Evolutionary conservation across 768 basidiomycete genomes (phyloP), one percentile per base, ranked within the genome.

Genomic region (Kwoniella heveanensis): DNA sequence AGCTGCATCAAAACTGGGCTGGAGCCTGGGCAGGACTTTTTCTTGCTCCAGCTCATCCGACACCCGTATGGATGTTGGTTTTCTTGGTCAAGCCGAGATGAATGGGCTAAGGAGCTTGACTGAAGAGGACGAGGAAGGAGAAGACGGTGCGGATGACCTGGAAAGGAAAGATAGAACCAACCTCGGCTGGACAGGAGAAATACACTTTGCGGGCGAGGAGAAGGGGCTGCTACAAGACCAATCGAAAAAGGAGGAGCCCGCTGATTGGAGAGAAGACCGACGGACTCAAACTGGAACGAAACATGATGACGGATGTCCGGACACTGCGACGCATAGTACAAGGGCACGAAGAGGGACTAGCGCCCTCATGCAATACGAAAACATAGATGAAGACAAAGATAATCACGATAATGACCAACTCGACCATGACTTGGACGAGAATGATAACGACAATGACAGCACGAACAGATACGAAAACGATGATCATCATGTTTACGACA

Each of bases 71-170:
- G 29, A 37, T 36, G 30, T 25, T 46, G 36, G 25, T 26, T 22
- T 50, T 27, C 25, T 27, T 13, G 24, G 13, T 24, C 13, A 44
- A 3, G 37, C 19, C 22, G 24, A 9, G 56, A 29, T 57, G 2
- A 48, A 6, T 24, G 21, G 15, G 13, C 17, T 24, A 17, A 7
- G 22, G 21, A 19, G 39, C 17, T 24, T 22, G 24, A 17, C 32
- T n/a, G 37, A 56, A 25, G 50, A 47, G 24, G 60, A 61, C 6
- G 52, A 54, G 21, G 39, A 46, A 15, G 51, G 54, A 46, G 60
- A 51, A 47, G 60, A 32, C 4, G 15, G 25, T 24, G 17, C 36
- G 21, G 50, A 22, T 24, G 21, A 48, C 37, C 19, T 26, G 37
- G 26, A 3, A 30, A 25, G 32, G 12, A 12, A 30, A 27, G 27